Base-by-base conservation (phyloP, 495 filamentous ascomycete genomes). In the Wilcoxina mikolae region DNA sequence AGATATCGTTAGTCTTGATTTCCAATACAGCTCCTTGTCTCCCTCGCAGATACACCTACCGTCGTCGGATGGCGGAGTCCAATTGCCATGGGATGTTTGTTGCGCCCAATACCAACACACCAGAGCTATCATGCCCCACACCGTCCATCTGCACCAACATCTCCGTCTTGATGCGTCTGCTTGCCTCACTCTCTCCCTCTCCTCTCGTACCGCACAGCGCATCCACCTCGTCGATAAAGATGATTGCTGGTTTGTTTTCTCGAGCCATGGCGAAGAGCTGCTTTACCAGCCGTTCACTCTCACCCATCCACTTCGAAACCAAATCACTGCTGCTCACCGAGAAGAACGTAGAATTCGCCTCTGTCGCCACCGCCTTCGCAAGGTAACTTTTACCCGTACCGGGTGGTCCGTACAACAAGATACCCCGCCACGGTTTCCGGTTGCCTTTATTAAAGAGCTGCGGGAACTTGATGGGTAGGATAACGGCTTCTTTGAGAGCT, bases 41-140 rank as follows among this genome's bases (percentile, higher is more conserved):
- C 9, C 12, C 46, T 20, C n/a, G 23, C 24, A 20, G 43, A 46
- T 15, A 35, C 7, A 45, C 24, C n/a, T 54, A 63, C 68, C 91
- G 86, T 67, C 91, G 78, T 53, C 93, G 80, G 63, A 99, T 96
- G 55, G 91, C 91, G n/a, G 88, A 87, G 69, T 99, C 91, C 35
- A 99, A 76, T 70, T 99, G 91, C 91, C 91, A 99, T 5, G 91
- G 91, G 64, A 99, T 96, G 66, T 99, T 99, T 44, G 91, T 99
- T 53, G 91, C 91, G 49, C 93, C 91, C 10, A 99, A 76, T 39
- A 99, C 94, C 29, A 99, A 74, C 9, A 99, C 90, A 35, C 90
- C 93, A 62, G 82, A 87, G 51, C 80, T 86, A 70, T 95, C 91
- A 38, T 87, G 87, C 39, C 93, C 93, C 3, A 99, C 91, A 68